Evolutionary conservation across 495 filamentous ascomycete genomes (phyloP).

Genomic region (Xylaria grammica): DNA sequence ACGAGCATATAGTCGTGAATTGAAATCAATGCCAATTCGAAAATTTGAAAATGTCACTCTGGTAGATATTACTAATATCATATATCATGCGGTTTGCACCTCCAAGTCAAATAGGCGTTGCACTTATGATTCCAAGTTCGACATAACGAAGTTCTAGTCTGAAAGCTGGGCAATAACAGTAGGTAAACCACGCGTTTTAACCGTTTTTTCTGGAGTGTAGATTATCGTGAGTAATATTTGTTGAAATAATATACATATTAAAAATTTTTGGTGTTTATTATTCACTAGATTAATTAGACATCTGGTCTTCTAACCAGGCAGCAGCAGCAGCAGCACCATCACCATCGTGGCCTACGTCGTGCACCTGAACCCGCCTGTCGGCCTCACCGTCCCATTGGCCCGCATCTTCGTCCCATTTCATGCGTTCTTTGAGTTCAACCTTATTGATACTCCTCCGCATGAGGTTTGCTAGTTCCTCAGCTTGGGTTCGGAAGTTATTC

Average conservation of each 20-base stretch:
- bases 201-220: neutral
- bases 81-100: no score
- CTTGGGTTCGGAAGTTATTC: conserved; percentile 44
- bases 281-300: neutral
- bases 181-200: no score
- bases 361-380: conserved; percentile 24
- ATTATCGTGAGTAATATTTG: neutral
- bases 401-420: conserved; percentile 33
- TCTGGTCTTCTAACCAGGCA: conserved; percentile 30
- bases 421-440: conserved; percentile 38
- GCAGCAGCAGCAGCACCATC: conserved; percentile 23
- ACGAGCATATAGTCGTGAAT: no score
- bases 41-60: no score
- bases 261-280: neutral
- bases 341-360: conserved; percentile 18
- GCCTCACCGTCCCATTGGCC: conserved; percentile 27
- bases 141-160: no score
- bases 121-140: no score
- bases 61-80: no score
- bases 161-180: no score
- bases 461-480: conserved; percentile 37
- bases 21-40: no score
- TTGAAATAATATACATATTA: neutral
- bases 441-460: conserved; percentile 47
- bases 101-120: no score